Conservation (phyloP, 2,329 filamentous ascomycete genomes). For the Tricladium varicosporioides region DNA sequence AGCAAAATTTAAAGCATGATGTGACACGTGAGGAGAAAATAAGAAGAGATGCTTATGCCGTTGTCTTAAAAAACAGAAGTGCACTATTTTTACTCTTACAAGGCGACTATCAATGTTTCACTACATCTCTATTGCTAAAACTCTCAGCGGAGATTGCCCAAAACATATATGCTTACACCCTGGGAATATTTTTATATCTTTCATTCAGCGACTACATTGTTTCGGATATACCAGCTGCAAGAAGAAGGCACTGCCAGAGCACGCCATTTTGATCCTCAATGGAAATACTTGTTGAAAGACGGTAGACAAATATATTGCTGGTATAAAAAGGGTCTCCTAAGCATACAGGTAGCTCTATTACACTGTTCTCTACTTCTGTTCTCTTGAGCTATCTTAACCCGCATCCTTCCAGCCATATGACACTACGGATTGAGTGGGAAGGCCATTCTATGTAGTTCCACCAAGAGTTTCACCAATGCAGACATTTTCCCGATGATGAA, state of each 20-base stretch:
- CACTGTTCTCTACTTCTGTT: not conserved
- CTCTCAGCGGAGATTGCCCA: not conserved
- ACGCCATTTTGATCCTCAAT: no score
- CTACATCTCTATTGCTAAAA: not conserved
- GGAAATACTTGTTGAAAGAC: not conserved
- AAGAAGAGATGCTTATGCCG: no score
- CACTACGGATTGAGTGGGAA: not conserved
- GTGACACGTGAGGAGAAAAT: no score
- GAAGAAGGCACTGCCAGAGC: not conserved
- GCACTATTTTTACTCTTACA: not conserved
- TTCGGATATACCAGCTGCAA: not conserved
- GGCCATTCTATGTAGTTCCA: not conserved
- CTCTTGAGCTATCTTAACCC: not conserved
- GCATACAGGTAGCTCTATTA: not conserved
- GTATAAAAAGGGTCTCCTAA: not conserved
- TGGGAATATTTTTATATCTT: not conserved
- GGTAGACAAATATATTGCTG: not conserved
- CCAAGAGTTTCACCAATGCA: not conserved
- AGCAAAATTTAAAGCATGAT: no score
- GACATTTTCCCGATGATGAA: not conserved
- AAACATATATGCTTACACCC: not conserved
- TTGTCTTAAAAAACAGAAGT: not conserved
- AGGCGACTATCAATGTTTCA: not conserved
- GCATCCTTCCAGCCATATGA: not conserved
- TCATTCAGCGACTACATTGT: not conserved